These are phyloP conservation scores for Myxozyma udenii DNA, from an alignment of 805 yeast genomes.

Conservation along the genomic window DNA sequence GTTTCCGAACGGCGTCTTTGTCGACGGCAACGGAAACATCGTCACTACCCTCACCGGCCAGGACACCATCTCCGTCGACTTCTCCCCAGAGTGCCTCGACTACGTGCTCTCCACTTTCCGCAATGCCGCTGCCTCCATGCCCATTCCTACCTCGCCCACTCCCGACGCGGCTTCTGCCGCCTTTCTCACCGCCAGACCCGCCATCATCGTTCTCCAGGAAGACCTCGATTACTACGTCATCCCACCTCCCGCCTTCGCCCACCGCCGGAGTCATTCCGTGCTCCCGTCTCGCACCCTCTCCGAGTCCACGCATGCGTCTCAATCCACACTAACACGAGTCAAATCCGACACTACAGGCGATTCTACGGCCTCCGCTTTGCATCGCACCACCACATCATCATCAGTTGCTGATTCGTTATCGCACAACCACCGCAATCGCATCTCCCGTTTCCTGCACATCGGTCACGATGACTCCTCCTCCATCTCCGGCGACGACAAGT, in stretches of 20 bases:
- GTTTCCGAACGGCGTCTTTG: slow-evolving; percentile 86
- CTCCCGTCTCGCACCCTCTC: background rate
- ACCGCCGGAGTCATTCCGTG: background rate
- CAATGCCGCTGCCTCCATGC: slow-evolving; percentile 22
- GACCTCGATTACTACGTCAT: slow-evolving; percentile 92
- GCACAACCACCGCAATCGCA: background rate
- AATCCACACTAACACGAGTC: too few species aligned
- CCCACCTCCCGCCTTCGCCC: slow-evolving; percentile 54
- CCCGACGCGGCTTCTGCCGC: slow-evolving; percentile 29
- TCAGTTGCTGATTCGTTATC: background rate
- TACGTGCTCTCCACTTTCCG: slow-evolving; percentile 74
- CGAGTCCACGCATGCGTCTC: too few species aligned
- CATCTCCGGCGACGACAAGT: background rate
- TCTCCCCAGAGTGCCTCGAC: slow-evolving; percentile 80
- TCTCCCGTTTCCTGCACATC: slow-evolving; percentile 16
- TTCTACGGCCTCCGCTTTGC: background rate
- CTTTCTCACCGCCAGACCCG: slow-evolving; percentile 74
- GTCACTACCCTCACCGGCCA: slow-evolving; percentile 70
- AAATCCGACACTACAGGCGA: background rate
- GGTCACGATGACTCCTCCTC: slow-evolving; percentile 5
- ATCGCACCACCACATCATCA: background rate
- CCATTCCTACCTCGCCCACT: background rate
- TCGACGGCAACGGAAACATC: slow-evolving; percentile 71
- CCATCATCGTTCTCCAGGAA: slow-evolving; percentile 87
- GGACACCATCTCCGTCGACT: slow-evolving; percentile 37